A percentile compares a stretch with the other conserved stretches of the same genome.
These are phyloP conservation scores for Metschnikowia proteae DNA, from an alignment of 805 yeast species.

Conservation along the genomic window DNA sequence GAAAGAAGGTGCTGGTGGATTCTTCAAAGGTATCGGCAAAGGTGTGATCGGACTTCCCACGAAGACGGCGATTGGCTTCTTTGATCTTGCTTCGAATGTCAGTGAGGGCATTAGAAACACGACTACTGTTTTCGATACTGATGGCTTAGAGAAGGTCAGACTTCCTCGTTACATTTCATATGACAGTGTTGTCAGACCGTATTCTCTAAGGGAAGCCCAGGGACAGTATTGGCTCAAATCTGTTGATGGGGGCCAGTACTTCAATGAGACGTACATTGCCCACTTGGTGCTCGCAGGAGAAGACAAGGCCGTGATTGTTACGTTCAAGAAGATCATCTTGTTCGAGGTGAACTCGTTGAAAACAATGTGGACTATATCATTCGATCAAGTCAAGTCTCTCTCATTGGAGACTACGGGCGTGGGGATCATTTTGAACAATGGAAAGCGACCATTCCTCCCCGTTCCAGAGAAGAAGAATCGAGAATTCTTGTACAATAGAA, in stretches of 20 bases:
- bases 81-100: conserved; percentile 87
- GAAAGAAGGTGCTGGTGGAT: conserved; percentile 87
- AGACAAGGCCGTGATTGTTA: conserved; percentile 71
- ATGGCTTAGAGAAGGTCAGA: conserved; percentile 72
- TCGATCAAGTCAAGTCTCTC: conserved; percentile 63
- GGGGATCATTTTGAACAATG: conserved; percentile 50
- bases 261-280: conserved; percentile 74
- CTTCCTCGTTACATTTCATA: conserved; percentile 72
- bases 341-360: conserved; percentile 58
- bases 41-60: conserved; percentile 97
- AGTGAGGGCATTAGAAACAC: conserved; percentile 93
- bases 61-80: conserved; percentile 90
- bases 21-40: conserved; percentile 88
- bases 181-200: conserved; percentile 73
- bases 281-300: conserved; percentile 81
- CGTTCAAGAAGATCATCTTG: conserved; percentile 65
- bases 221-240: conserved; percentile 92
- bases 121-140: conserved; percentile 82
- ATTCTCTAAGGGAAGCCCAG: conserved; percentile 76
- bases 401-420: conserved; percentile 79
- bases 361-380: conserved; percentile 68
- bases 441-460: conserved; percentile 64
- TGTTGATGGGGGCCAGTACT: conserved; percentile 74
- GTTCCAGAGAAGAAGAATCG: conserved; percentile 64
- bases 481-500: conserved; percentile 61